These are phyloP conservation scores for Penicillium oxalicum DNA, from an alignment of 2,329 filamentous ascomycete species.

Conservation along the genomic window DNA sequence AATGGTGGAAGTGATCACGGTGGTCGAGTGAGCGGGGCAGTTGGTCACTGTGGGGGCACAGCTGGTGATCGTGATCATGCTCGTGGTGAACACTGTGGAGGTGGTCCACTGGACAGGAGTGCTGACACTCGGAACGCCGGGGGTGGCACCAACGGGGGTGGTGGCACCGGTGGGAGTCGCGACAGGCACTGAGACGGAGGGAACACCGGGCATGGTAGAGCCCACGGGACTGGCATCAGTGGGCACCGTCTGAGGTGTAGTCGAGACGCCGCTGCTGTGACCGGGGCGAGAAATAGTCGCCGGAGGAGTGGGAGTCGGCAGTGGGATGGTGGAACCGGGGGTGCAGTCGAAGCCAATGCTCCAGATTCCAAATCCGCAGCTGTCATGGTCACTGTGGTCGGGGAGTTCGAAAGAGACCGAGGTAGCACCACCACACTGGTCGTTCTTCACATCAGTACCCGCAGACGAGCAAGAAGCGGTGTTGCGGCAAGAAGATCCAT, in stretches of 20 bases:
- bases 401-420: slow-evolving; percentile 66
- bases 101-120: slow-evolving; percentile 26
- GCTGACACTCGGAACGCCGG: slow-evolving; percentile 2
- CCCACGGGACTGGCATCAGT: slow-evolving; percentile 10
- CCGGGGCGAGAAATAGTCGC: no score
- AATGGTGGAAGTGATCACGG: slow-evolving; percentile 50
- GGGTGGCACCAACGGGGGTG: not conserved
- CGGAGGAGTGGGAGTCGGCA: slow-evolving; percentile 19
- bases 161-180: not conserved
- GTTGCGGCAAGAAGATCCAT: slow-evolving; percentile 77
- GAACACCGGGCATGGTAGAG: slow-evolving; percentile 1
- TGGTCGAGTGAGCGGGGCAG: slow-evolving; percentile 49
- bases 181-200: slow-evolving; percentile 10
- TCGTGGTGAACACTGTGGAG: slow-evolving; percentile 36
- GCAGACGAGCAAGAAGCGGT: slow-evolving; percentile 59
- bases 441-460: slow-evolving; percentile 70
- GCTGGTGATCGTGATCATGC: slow-evolving; percentile 35
- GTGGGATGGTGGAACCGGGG: slow-evolving; percentile 16
- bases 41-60: slow-evolving; percentile 38
- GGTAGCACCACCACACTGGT: slow-evolving; percentile 85
- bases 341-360: slow-evolving; percentile 26
- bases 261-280: not conserved
- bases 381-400: slow-evolving; percentile 49
- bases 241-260: slow-evolving; percentile 5
- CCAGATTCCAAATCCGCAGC: slow-evolving; percentile 60